These are phyloP conservation scores for Dactylonectria macrodidyma DNA, from an alignment of 2,329 filamentous ascomycete species.

Conservation along the genomic window DNA sequence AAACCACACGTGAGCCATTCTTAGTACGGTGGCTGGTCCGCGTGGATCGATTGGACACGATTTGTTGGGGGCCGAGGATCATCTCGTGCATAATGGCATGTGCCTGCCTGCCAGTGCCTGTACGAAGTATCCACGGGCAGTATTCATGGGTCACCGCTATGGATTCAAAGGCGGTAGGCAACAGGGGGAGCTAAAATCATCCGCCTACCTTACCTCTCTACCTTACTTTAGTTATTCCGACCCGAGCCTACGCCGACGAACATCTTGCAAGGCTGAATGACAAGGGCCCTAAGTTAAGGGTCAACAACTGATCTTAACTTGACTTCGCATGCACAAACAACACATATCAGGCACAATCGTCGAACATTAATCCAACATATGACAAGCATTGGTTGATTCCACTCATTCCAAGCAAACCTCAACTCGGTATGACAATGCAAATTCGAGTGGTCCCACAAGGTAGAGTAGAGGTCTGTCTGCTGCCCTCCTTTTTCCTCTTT, in stretches of 20 bases:
- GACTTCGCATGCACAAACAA: background rate
- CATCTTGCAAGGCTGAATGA: background rate
- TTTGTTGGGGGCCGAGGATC: constrained; percentile 44
- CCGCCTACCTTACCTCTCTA: background rate
- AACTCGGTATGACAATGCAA: background rate
- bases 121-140: background rate
- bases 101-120: background rate
- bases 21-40: constrained; percentile 1
- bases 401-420: background rate
- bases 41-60: constrained; percentile 18
- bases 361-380: background rate
- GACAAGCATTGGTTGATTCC: background rate
- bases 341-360: background rate
- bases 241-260: background rate
- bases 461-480: constrained; percentile 2
- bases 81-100: constrained; percentile 24
- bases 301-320: too few species aligned
- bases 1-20: constrained; percentile 6
- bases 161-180: background rate
- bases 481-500: constrained; percentile 29
- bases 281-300: background rate
- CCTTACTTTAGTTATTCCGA: background rate
- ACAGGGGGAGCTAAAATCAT: background rate
- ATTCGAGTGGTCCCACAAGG: constrained; percentile 2
- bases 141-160: background rate